Evolutionary conservation across 441 rosid genomes (phyloP).

Genomic region (Manihot esculenta): DNA sequence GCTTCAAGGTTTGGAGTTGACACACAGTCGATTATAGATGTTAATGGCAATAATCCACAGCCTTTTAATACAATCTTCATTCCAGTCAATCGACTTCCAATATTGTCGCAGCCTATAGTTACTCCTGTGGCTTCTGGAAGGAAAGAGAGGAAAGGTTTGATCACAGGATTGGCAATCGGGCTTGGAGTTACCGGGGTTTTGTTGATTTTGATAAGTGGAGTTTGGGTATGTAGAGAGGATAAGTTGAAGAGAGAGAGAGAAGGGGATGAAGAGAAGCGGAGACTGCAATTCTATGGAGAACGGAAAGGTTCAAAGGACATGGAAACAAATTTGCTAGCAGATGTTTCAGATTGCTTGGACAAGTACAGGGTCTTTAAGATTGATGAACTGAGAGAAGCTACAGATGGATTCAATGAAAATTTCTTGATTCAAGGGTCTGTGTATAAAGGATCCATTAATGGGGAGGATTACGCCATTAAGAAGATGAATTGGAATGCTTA

Average conservation of each 20-base stretch:
- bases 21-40: constrained; percentile 34
- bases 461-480: constrained; percentile 58
- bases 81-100: constrained; percentile 50
- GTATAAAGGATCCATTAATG: constrained; percentile 50
- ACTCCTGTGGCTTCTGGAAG: constrained; percentile 25
- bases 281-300: constrained; percentile 15
- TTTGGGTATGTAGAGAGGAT: constrained; percentile 31
- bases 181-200: constrained; percentile 40
- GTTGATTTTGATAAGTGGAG: constrained; percentile 31
- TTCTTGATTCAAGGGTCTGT: constrained; percentile 70
- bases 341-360: constrained; percentile 71
- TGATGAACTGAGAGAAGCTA: constrained; percentile 61
- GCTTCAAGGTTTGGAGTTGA: constrained; percentile 50
- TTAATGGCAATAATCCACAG: constrained; percentile 39
- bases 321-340: constrained; percentile 56
- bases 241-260: constrained; percentile 24
- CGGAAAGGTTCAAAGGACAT: constrained; percentile 29
- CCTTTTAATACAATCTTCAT: constrained; percentile 50
- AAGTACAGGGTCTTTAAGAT: constrained; percentile 58
- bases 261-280: constrained; percentile 28
- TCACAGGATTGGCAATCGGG: constrained; percentile 49
- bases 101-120: constrained; percentile 40
- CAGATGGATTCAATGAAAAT: constrained; percentile 42
- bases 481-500: constrained; percentile 69
- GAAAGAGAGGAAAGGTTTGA: constrained; percentile 42